These are phyloP conservation scores for Thalia dealbata DNA, from an alignment of 176 grass and related monocot species.

Conservation along the genomic window DNA sequence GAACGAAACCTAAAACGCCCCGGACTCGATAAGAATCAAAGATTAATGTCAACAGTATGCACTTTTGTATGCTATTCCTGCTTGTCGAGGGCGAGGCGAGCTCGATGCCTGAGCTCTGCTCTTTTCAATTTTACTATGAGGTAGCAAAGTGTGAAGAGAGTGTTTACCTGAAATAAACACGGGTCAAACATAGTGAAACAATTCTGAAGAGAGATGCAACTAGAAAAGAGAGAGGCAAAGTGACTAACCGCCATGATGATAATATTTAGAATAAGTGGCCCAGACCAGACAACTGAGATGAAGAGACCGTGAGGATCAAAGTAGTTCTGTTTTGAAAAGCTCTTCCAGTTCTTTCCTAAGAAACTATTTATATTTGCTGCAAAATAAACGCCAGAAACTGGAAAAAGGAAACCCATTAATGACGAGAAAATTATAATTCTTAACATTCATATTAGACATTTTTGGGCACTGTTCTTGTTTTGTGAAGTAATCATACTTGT, in stretches of 20 bases:
- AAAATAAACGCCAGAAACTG: conserved; percentile 86
- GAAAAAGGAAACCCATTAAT: background rate
- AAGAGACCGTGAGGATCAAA: conserved; percentile 83
- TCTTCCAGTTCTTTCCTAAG: conserved; percentile 66
- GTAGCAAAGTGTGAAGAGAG: conserved; percentile 55
- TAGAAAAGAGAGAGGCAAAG: background rate
- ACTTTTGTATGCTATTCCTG: conserved; percentile 34
- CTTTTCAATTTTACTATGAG: conserved; percentile 82
- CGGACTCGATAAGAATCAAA: too few relatives aligned
- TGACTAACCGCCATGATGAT: conserved; percentile 65
- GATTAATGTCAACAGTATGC: too few relatives aligned
- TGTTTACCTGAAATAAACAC: conserved; percentile 59
- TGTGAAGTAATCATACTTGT: too few relatives aligned
- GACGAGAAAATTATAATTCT: background rate
- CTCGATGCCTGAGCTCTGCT: conserved; percentile 61
- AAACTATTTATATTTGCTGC: conserved; percentile 66
- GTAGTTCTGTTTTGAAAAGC: conserved; percentile 85
- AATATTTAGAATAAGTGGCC: conserved; percentile 56
- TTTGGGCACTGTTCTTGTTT: background rate
- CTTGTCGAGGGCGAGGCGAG: conserved; percentile 41
- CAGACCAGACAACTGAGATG: conserved; percentile 84
- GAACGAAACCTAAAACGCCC: too few relatives aligned
- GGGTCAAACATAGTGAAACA: conserved; percentile 2
- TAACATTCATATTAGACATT: background rate
- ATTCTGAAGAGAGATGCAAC: background rate